phyloP scores from a whole-genome alignment of 257 asterid genomes.

The Solanum sejunctum region DNA sequence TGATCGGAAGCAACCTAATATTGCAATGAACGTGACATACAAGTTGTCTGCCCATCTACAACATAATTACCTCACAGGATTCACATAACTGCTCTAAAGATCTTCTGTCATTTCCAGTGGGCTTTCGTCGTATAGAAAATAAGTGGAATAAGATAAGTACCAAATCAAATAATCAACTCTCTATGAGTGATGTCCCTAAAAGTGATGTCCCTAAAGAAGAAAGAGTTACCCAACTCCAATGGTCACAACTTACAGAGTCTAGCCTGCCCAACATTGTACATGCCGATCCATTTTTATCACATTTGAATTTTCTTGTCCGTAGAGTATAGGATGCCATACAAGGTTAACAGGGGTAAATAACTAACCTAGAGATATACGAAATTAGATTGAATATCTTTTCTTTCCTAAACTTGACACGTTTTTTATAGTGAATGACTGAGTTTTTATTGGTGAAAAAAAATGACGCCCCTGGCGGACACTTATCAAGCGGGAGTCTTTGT shows the following conservation, averaged over 20 bases:
- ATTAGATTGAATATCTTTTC: not conserved
- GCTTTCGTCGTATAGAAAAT: constrained; percentile 77
- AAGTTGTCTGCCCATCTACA: constrained; percentile 96
- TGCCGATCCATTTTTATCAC: not conserved
- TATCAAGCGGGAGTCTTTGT: too few species aligned
- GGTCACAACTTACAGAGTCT: constrained; percentile 31
- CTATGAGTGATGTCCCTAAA: constrained; percentile 40
- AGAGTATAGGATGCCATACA: not conserved
- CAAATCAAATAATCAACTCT: constrained; percentile 33
- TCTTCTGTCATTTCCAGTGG: constrained; percentile 88
- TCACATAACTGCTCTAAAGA: constrained; percentile 80
- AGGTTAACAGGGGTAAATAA: not conserved
- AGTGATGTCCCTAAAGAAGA: too few species aligned
- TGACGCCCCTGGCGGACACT: too few species aligned
- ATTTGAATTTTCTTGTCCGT: not conserved
- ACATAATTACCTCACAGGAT: constrained; percentile 43
- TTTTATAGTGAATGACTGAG: not conserved
- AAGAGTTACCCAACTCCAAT: constrained; percentile 2
- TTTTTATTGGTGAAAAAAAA: too few species aligned
- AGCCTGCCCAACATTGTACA: not conserved
- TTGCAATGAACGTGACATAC: constrained; percentile 94
- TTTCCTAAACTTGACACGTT: not conserved
- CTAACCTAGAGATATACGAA: too few species aligned
- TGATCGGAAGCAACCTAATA: constrained; percentile 68
- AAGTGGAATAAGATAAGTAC: constrained; percentile 66